Evolutionary conservation across 2,329 filamentous ascomycete genomes (phyloP).

Genomic region (Trichoderma koningii): DNA sequence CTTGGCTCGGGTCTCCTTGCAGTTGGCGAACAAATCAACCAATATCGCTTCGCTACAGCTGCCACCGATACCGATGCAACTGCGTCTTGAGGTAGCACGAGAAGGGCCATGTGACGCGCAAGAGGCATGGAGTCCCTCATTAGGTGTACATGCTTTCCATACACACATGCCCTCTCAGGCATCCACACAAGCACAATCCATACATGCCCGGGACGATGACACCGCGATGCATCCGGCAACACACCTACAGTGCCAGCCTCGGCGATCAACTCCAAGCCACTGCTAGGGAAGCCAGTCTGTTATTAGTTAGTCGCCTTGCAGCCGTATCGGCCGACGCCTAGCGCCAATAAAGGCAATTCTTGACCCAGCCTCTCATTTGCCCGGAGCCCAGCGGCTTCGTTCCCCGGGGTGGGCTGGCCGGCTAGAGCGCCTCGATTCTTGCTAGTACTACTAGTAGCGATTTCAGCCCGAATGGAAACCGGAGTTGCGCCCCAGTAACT

Average conservation of each 20-base stretch:
- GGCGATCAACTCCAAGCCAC: conserved; percentile 19
- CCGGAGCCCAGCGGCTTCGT: conserved; percentile 16
- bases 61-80: conserved; percentile 8
- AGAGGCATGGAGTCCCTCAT: background rate
- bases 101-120: conserved; percentile 16
- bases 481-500: background rate
- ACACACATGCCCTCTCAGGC: background rate
- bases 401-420: conserved; percentile 24
- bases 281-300: background rate
- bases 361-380: conserved; percentile 21
- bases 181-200: conserved; percentile 5
- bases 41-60: background rate
- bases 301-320: background rate
- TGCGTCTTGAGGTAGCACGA: conserved; percentile 1
- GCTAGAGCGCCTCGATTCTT: conserved; percentile 15
- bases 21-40: background rate
- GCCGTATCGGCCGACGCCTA: conserved; percentile 24
- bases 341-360: conserved; percentile 19
- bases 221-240: background rate
- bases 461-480: conserved; percentile 18
- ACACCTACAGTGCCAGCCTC: background rate
- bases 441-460: background rate
- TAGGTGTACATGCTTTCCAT: too few relatives aligned
- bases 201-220: background rate
- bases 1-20: conserved; percentile 19